Evolutionary conservation across 345 rosid species (phyloP).

Genomic region (Excoecaria agallocha): DNA sequence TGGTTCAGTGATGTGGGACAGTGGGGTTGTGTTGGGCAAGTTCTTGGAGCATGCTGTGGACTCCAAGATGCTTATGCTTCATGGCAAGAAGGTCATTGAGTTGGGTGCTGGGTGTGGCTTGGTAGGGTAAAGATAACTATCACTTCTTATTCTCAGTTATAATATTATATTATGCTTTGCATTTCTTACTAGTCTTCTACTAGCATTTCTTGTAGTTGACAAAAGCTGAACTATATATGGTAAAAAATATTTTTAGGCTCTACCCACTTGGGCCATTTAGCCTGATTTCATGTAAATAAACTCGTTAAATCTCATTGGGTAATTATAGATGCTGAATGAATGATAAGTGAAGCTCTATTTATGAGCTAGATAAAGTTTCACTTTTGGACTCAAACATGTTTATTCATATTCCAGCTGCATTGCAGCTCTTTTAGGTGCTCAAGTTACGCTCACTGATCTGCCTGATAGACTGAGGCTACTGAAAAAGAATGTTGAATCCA

Average conservation of each 20-base stretch:
- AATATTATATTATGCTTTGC: background rate
- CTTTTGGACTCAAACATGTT: constrained; percentile 10
- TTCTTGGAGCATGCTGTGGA: constrained; percentile 91
- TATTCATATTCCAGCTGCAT: constrained; percentile 50
- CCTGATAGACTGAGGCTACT: constrained; percentile 79
- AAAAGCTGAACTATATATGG: background rate
- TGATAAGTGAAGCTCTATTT: background rate
- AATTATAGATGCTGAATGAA: background rate
- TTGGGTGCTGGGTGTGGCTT: constrained; percentile 95
- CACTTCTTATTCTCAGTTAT: background rate
- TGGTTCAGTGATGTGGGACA: constrained; percentile 92
- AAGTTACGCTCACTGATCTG: constrained; percentile 77
- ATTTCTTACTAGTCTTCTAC: background rate
- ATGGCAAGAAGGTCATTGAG: constrained; percentile 74
- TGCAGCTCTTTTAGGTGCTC: constrained; percentile 82
- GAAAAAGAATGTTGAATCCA: constrained; percentile 67
- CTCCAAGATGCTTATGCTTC: constrained; percentile 55
- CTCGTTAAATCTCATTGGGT: background rate
- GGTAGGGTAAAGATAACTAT: constrained; percentile 61
- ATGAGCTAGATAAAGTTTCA: background rate
- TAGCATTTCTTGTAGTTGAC: background rate
- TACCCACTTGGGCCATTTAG: background rate
- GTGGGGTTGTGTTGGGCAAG: constrained; percentile 85
- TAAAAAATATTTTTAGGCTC: background rate
- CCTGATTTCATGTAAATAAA: background rate